Percentiles rank a stretch among this genome's conserved stretches.
Evolutionary conservation across 768 basidiomycete species (phyloP).

Genomic region (Tephrocybe sp.): DNA sequence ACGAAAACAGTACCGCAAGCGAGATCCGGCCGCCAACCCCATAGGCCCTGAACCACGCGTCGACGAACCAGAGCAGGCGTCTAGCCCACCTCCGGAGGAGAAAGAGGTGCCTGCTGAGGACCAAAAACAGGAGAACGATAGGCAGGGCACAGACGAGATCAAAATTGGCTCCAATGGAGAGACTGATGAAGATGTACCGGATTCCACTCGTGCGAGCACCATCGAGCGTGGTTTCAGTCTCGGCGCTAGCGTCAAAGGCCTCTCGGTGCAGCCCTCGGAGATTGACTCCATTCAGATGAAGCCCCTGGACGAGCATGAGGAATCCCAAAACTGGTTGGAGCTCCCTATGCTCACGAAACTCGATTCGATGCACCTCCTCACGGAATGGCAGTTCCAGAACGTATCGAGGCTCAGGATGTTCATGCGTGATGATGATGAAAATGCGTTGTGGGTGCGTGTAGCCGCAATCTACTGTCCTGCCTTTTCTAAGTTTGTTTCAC

Average conservation of each 20-base stretch:
- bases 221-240: slow-evolving; percentile 19
- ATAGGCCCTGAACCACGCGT: slow-evolving; percentile 60
- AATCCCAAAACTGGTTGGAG: slow-evolving; percentile 66
- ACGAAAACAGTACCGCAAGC: slow-evolving; percentile 75
- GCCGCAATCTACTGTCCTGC: slow-evolving; percentile 1
- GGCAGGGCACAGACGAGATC: slow-evolving; percentile 2
- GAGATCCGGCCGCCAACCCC: slow-evolving; percentile 69
- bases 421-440: slow-evolving; percentile 81
- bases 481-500: slow-evolving; percentile 7
- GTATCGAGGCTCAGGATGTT: slow-evolving; percentile 63
- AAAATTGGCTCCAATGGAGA: slow-evolving; percentile 4
- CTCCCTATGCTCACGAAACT: slow-evolving; percentile 73
- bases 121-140: neutral
- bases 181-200: slow-evolving; percentile 10
- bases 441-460: slow-evolving; percentile 70
- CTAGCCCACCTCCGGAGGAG: slow-evolving; percentile 24
- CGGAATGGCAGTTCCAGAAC: slow-evolving; percentile 89
- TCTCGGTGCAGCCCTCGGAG: slow-evolving; percentile 18
- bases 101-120: slow-evolving; percentile 18
- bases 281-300: slow-evolving; percentile 10
- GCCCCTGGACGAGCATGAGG: slow-evolving; percentile 26
- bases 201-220: slow-evolving; percentile 20
- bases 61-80: slow-evolving; percentile 24
- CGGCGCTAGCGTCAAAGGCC: slow-evolving; percentile 15
- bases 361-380: slow-evolving; percentile 68